Base-by-base conservation (phyloP, 139 green algal species). In the Auxenochlorella protothecoides region DNA sequence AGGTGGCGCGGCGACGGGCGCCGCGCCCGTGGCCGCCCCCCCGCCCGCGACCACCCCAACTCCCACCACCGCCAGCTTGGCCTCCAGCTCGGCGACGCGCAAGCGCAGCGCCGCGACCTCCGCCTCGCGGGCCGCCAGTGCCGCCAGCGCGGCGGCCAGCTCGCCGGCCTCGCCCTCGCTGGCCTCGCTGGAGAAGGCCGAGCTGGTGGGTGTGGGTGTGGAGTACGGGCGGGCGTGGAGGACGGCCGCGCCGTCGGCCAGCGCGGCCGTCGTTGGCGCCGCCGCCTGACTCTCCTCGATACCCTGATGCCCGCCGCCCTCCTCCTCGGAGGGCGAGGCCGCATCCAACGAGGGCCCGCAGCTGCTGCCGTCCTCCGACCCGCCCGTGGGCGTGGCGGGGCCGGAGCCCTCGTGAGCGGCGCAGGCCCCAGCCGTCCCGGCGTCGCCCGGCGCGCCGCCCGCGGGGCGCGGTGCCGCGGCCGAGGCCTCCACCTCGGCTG, bases 61-160 rank as follows among this genome's bases (percentile, higher is more conserved):
- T 44, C 27, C 27, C 27, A 44, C 27, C 27, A 44, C 27, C 2
- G 8, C 2, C 56, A 78, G 69, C 62, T 78, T 53, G 27, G 4
- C 16, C 55, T 68, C 68, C 60, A 78, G 71, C 59, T 78, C 74
- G 2, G 69, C 69, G 2, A 81, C 63, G 16, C 55, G 53, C 4
- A 44, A 63, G n/a, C 68, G 70, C 55, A 79, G 70, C 9, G 63
- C 65, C 5, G 15, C 69, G 5, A 73, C 4, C 57, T 75, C 54
- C 7, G 9, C 66, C 0, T 70, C 55, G 55, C 65, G 27, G 2
- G 63, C 73, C 5, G 44, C 66, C 57, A 79, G 64, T 12, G 11
- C 7, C 9, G 52, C 51, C 54, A 12, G 62, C 14, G 69, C 69
- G 15, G 69, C 69, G 27, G 70, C 70, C 16, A 63, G n/a, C 60